Evolutionary conservation across 164 flowering plant genomes (phyloP), one percentile per base, ranked within the genome.

Genomic region (Liriodendron chinense): DNA sequence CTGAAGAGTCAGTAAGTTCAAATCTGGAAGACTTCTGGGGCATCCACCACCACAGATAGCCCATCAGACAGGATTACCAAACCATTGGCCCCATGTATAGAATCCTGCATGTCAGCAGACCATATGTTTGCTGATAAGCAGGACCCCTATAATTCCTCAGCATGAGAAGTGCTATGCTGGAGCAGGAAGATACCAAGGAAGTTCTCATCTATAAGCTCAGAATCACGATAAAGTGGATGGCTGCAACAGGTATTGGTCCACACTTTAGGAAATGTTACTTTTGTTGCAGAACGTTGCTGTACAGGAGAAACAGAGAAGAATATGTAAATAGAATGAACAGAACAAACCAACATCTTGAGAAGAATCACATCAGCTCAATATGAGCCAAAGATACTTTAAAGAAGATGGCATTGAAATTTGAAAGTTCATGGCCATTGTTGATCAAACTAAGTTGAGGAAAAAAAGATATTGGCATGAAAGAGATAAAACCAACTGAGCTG

Each of bases 231-330:
- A 25, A 96, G 87, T 3, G 97, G 97, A 80, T 96, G 99, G 85
- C 99, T 96, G 85, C 99, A 96, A 83, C 99, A 96, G 68, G 99
- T 92, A 87, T 96, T 96, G 74, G 99, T 96, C 99, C 99, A 96
- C 65, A 96, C 98, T 75, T 91, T 78, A 43, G 99, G 98, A 76
- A 96, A 94, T 53, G 99, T 96, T 23, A 96, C 98, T 83, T 96
- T 96, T 43, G 99, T 94, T n/a, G 89, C 91, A 80, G 99, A 96
- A 6, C 99, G 85, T 96, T 96, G 99, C 99, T 96, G 90, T 70
- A 69, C 77, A 80, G 28, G 53, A 72, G 69, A 76, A 47, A 77
- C 25, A 28, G n/a, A 16, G 26, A 25, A n/a, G 4, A 12, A 67
- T 20, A 34, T 67, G 13, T 25, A 26, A 67, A 67, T 26, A 25